Evolutionary conservation across 768 basidiomycete species (phyloP).

Genomic region (Trametopsis cervina): DNA sequence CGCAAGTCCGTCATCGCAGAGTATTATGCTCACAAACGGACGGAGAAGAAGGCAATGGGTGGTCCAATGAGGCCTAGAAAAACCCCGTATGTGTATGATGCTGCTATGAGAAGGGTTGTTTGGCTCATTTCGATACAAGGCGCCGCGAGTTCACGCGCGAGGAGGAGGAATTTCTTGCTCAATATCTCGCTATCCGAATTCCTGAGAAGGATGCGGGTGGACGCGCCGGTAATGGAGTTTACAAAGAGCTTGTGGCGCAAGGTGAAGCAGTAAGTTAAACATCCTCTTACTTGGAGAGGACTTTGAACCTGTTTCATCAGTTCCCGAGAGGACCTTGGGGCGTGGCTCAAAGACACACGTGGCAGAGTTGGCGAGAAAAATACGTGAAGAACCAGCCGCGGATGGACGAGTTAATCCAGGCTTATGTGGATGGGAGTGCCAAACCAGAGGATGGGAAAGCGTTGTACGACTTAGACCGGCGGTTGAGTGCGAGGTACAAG

Average conservation of each 20-base stretch:
- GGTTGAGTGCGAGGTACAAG: neutral
- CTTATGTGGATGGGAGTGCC: conserved; percentile 7
- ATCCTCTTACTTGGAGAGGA: neutral
- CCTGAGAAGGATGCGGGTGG: conserved; percentile 2
- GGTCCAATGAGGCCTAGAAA: too few relatives aligned
- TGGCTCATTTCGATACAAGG: too few relatives aligned
- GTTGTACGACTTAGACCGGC: neutral
- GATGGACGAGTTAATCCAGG: conserved; percentile 14
- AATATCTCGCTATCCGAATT: conserved; percentile 1
- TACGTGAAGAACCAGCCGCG: conserved; percentile 16
- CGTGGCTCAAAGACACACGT: conserved; percentile 12
- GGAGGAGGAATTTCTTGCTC: neutral
- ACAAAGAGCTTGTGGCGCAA: neutral
- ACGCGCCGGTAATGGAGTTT: neutral
- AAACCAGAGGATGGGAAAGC: neutral
- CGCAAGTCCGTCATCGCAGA: neutral
- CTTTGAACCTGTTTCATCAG: neutral
- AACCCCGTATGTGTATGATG: too few relatives aligned
- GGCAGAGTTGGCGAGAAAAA: conserved; percentile 17
- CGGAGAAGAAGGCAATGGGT: neutral
- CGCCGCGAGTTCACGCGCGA: neutral
- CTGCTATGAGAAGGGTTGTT: too few relatives aligned
- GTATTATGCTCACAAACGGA: neutral
- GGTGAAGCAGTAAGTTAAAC: neutral
- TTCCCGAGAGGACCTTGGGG: conserved; percentile 9